Conservation (phyloP, 345 rosid genomes). For the Pistacia vera region DNA sequence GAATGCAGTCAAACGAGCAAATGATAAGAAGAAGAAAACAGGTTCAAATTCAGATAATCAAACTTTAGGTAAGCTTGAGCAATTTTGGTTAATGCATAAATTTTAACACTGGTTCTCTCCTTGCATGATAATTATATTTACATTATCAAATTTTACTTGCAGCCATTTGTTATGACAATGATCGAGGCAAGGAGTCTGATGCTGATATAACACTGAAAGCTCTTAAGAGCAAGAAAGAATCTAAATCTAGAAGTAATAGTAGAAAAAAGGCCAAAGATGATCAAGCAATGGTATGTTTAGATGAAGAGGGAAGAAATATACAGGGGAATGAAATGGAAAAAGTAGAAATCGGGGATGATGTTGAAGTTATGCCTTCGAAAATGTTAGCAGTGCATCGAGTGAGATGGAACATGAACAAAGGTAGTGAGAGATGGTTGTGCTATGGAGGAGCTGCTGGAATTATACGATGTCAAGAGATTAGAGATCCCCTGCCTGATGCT, state of each 20-base stretch:
- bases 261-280: conserved; percentile 27
- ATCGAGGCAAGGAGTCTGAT: conserved; percentile 43
- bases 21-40: conserved; percentile 22
- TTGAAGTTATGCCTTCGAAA: conserved; percentile 54
- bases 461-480: conserved; percentile 73
- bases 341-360: conserved; percentile 17
- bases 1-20: conserved; percentile 24
- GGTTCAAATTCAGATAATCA: conserved; percentile 23
- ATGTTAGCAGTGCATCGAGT: conserved; percentile 67
- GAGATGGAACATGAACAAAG: conserved; percentile 89
- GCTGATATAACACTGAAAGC: conserved; percentile 38
- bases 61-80: conserved; percentile 34
- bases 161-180: conserved; percentile 54
- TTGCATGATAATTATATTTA: conserved; percentile 4
- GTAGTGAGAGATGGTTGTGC: conserved; percentile 86
- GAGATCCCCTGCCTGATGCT: background rate
- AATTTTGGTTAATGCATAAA: background rate
- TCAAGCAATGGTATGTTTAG: conserved; percentile 18
- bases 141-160: conserved; percentile 19
- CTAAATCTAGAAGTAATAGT: conserved; percentile 28
- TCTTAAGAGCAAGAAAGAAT: conserved; percentile 26
- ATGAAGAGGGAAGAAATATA: conserved; percentile 12
- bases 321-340: conserved; percentile 23
- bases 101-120: background rate
- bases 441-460: conserved; percentile 91